phyloP scores from a whole-genome alignment of 805 yeast genomes.

The Starmerella gropengiesseri region DNA sequence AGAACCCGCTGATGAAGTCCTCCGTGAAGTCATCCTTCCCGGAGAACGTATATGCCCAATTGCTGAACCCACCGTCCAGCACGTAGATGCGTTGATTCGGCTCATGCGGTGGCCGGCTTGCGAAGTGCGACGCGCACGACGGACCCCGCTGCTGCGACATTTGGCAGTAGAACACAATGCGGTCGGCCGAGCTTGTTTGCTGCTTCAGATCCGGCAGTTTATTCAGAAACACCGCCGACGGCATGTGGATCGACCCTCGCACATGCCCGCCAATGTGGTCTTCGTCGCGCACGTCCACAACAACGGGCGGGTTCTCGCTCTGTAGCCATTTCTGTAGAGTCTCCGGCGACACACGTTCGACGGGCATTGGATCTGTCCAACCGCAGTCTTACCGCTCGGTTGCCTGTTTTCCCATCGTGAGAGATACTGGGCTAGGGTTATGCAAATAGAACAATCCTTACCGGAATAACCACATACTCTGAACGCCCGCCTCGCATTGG shows the following conservation, averaged over 20 bases:
- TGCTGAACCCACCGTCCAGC: conserved; percentile 71
- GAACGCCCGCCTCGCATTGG: no score
- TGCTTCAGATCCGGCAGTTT: conserved; percentile 33
- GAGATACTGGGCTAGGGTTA: conserved; percentile 1
- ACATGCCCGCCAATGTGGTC: conserved; percentile 75
- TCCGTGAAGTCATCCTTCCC: conserved; percentile 54
- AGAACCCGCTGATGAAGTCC: conserved; percentile 38
- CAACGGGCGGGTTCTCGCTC: conserved; percentile 27
- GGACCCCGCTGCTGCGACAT: conserved; percentile 90
- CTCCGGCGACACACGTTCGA: conserved; percentile 20
- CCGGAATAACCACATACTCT: no score
- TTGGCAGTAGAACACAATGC: conserved; percentile 82
- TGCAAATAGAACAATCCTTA: no score
- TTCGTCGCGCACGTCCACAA: conserved; percentile 77
- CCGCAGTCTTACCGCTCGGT: background rate
- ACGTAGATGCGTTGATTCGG: conserved; percentile 47
- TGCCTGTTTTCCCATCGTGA: background rate
- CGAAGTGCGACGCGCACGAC: conserved; percentile 46
- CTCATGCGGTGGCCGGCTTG: background rate
- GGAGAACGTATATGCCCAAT: conserved; percentile 67
- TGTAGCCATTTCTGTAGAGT: conserved; percentile 27
- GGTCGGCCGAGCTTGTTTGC: conserved; percentile 33
- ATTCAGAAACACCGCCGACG: conserved; percentile 38
- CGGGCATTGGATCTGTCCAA: background rate
- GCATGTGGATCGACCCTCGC: conserved; percentile 43